These are phyloP conservation scores for Waitea zeae DNA, from an alignment of 1,284 basidiomycete genomes.

Conservation along the genomic window DNA sequence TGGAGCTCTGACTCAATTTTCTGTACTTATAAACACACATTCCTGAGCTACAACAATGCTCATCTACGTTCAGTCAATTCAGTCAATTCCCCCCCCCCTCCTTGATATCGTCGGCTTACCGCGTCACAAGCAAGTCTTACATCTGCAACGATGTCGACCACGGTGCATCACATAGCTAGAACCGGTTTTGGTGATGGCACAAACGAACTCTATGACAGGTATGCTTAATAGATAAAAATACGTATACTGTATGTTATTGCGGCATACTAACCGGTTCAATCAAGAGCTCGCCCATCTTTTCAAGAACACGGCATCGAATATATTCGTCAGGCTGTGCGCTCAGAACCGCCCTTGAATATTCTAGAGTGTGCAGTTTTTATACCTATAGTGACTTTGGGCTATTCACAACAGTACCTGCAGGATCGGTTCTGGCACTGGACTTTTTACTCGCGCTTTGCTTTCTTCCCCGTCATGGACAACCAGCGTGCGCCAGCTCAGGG, in stretches of 20 bases:
- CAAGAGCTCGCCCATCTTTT: conserved; percentile 56
- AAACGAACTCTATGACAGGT: conserved; percentile 64
- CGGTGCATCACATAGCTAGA: conserved; percentile 39
- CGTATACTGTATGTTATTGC: too few relatives aligned
- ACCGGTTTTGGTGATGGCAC: conserved; percentile 52
- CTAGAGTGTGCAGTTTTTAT: conserved; percentile 38
- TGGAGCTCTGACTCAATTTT: too few relatives aligned
- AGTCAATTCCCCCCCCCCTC: too few relatives aligned
- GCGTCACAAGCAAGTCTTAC: too few relatives aligned
- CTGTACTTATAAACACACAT: too few relatives aligned
- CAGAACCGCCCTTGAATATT: conserved; percentile 31
- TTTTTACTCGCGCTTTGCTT: conserved; percentile 63
- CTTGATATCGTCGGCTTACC: too few relatives aligned
- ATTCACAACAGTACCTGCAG: conserved; percentile 14
- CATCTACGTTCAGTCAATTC: too few relatives aligned
- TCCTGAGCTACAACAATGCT: too few relatives aligned
- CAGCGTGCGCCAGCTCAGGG: conserved; percentile 31
- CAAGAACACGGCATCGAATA: conserved; percentile 34
- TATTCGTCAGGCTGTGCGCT: conserved; percentile 28
- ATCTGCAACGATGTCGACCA: too few relatives aligned
- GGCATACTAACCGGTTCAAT: too few relatives aligned
- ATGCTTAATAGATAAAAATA: too few relatives aligned
- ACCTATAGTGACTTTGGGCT: not conserved
- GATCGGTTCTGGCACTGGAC: conserved; percentile 58
- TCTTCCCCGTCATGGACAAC: conserved; percentile 36